phyloP scores from a whole-genome alignment of 495 filamentous ascomycete genomes.

The Collariella sp. region DNA sequence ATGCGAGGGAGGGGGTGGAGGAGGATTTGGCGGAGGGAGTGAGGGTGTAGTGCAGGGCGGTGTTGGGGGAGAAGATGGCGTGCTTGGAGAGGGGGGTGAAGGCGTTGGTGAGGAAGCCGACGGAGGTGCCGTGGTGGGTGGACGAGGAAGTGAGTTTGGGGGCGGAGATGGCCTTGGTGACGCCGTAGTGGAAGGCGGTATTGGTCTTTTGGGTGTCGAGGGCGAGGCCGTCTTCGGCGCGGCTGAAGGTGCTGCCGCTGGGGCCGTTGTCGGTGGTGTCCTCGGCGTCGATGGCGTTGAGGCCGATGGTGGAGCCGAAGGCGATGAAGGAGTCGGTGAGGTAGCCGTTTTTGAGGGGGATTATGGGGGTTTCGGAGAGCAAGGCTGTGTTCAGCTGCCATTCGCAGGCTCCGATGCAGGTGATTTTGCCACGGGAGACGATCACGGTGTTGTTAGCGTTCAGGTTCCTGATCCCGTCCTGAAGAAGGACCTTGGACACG shows the following conservation, averaged over 20 bases:
- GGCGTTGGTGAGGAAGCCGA: conserved; percentile 39
- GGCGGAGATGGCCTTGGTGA: conserved; percentile 40
- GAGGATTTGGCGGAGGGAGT: conserved; percentile 25
- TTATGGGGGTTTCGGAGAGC: conserved; percentile 22
- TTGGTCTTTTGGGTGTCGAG: conserved; percentile 40
- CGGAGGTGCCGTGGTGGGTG: conserved; percentile 39
- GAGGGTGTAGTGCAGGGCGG: conserved; percentile 40
- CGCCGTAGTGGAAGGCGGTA: conserved; percentile 34
- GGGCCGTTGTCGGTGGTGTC: conserved; percentile 39
- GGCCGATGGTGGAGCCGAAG: conserved; percentile 44
- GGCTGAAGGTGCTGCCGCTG: conserved; percentile 31
- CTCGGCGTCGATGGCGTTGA: conserved; percentile 50
- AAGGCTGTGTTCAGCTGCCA: conserved; percentile 25
- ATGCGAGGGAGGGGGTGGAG: conserved; percentile 30
- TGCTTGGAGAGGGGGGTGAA: conserved; percentile 23
- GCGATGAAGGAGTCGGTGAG: conserved; percentile 48
- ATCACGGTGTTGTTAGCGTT: conserved; percentile 28
- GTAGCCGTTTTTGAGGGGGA: conserved; percentile 47
- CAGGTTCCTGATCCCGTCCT: neutral
- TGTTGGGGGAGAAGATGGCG: conserved; percentile 35
- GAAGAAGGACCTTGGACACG: conserved; percentile 35
- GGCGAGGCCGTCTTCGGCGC: conserved; percentile 37
- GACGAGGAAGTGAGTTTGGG: conserved; percentile 26
- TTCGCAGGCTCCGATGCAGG: conserved; percentile 42
- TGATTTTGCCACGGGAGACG: conserved; percentile 40